phyloP scores from a whole-genome alignment of 352 stramenopile species.

The Pythium folliculosum region DNA sequence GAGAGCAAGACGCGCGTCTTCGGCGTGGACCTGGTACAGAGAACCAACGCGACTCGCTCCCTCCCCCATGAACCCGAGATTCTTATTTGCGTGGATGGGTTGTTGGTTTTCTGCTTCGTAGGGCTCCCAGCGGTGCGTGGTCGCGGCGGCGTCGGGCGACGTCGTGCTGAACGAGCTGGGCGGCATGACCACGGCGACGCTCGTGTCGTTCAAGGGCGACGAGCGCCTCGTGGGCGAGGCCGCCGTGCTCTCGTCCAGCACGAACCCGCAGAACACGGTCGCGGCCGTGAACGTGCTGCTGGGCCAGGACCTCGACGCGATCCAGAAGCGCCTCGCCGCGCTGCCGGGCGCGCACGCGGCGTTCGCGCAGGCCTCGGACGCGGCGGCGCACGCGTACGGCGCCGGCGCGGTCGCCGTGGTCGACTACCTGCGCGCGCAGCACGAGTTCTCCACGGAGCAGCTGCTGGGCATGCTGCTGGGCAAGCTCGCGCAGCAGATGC shows the following conservation, averaged over 20 bases:
- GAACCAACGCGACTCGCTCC: neutral
- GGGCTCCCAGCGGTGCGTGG: constrained; percentile 79
- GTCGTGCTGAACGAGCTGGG: constrained; percentile 90
- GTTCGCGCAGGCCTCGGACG: constrained; percentile 38
- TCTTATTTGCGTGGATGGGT: neutral
- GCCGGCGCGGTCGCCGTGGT: constrained; percentile 47
- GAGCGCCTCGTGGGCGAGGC: constrained; percentile 85
- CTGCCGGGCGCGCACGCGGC: constrained; percentile 52
- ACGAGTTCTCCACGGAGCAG: constrained; percentile 71
- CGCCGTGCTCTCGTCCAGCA: constrained; percentile 81
- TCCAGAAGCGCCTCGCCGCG: constrained; percentile 41
- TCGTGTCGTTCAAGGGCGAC: constrained; percentile 88
- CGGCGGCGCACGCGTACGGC: constrained; percentile 10
- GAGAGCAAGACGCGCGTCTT: constrained; percentile 45
- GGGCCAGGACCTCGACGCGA: constrained; percentile 50
- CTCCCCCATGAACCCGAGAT: neutral
- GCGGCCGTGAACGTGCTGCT: constrained; percentile 68
- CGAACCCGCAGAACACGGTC: constrained; percentile 84
- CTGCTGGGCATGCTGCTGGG: constrained; percentile 78
- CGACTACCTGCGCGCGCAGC: constrained; percentile 53
- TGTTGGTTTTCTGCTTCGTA: constrained; percentile 15
- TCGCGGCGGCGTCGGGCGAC: constrained; percentile 67
- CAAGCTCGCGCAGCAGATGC: constrained; percentile 71
- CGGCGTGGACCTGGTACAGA: constrained; percentile 72
- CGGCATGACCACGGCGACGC: constrained; percentile 81